Percentiles rank a stretch among this genome's conserved stretches.
Conservation (phyloP, 352 stramenopile species). For the Phytophthora agathidicida region DNA sequence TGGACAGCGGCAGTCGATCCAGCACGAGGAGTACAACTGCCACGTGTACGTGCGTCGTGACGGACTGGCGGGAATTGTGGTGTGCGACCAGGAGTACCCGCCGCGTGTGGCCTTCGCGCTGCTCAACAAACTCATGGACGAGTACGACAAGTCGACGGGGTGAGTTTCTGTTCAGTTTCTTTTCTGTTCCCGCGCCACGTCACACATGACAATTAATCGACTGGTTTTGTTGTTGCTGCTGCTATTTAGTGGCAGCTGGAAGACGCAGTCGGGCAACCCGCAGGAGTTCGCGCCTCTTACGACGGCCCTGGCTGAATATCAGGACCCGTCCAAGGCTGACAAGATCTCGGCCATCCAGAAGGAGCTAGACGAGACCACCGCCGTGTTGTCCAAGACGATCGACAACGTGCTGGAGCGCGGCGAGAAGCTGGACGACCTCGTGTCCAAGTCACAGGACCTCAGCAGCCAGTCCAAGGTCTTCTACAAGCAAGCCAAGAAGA, state of each 20-base stretch:
- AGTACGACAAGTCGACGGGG: slow-evolving; percentile 90
- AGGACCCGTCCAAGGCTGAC: slow-evolving; percentile 98
- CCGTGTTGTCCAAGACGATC: slow-evolving; percentile 99
- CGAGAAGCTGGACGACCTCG: slow-evolving; percentile 99
- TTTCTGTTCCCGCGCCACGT: slow-evolving; percentile 20
- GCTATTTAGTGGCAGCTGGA: slow-evolving; percentile 55
- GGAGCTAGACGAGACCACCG: slow-evolving; percentile 99
- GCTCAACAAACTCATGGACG: slow-evolving; percentile 96
- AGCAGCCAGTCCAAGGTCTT: slow-evolving; percentile 99
- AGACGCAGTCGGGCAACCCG: slow-evolving; percentile 65
- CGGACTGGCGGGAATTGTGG: slow-evolving; percentile 95
- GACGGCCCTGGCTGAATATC: slow-evolving; percentile 96
- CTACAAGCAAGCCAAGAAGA: slow-evolving; percentile 99
- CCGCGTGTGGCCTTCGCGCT: slow-evolving; percentile 98
- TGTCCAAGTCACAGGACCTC: slow-evolving; percentile 98
- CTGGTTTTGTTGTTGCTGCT: slow-evolving; percentile 34
- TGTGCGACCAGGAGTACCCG: slow-evolving; percentile 98
- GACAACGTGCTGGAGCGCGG: slow-evolving; percentile 98
- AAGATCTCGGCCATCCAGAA: slow-evolving; percentile 99
- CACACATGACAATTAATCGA: slow-evolving; percentile 24
- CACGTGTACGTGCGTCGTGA: slow-evolving; percentile 98
- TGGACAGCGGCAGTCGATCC: slow-evolving; percentile 97
- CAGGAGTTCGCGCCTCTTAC: slow-evolving; percentile 91
- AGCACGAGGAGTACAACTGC: slow-evolving; percentile 99
- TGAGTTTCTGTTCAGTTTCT: too few relatives aligned